Base-by-base conservation (phyloP, 345 rosid species). In the Hibiscus mutabilis region DNA sequence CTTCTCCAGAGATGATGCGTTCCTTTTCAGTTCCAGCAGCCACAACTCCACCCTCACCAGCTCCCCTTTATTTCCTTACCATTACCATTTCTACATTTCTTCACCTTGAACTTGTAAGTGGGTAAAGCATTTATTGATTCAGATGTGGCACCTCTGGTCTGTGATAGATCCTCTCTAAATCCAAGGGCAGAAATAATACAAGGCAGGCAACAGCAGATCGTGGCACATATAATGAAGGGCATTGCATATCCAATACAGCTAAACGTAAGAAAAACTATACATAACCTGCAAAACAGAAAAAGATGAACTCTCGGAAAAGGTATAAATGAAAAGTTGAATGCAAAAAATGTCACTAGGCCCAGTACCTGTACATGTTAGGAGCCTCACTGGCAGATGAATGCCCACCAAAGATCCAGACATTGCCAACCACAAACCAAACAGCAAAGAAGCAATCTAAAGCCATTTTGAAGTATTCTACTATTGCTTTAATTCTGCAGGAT, bases 401-500 rank as follows among this genome's bases (percentile, higher is more conserved):
- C 29, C 99, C 97, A 59, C 99, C 99, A 75, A 95, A 95, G 73
- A 90, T 88, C 99, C 98, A 95, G 15, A 95, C 97, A 66, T 95
- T 95, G 79, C 99, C 99, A 71, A 95, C 97, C 78, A 95, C 97
- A 81, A 95, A 95, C 99, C 98, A 95, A 73, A 92, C 89, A 10
- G 98, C 99, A 80, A 95, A 95, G 82, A 95, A 95, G 83, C 99
- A 95, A 84, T 95, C 99, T 84, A 95, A 77, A 56, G 82, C 94
- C 98, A 95, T 92, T 79, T 95, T 95, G 80, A 89, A 92, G 83
- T 95, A 90, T 53, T 95, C 99, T 80, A 92, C 80, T 19, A 95
- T 74, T 9, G 81, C 93, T 82, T 95, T 95, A 73, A 92, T 73
- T 70, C 97, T 95, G 88, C 66, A 56, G 33, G 31, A 70, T 52